Base-by-base conservation (phyloP, 225 moss, liverwort and hornwort genomes). In the Pseudoscleropodium purum region DNA sequence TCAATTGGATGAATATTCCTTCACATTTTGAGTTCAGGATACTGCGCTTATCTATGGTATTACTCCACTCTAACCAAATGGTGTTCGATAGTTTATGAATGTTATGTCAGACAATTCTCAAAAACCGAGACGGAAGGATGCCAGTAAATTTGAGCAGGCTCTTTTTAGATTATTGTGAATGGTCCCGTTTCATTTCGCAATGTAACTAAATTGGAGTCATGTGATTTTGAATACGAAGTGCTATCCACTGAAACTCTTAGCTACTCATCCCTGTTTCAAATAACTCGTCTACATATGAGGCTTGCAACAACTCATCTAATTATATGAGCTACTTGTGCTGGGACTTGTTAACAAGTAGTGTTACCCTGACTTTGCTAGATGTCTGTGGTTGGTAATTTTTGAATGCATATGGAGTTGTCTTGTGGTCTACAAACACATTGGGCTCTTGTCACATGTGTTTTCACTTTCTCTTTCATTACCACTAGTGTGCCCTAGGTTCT, bases 1-100 rank as follows among this genome's bases (percentile, higher is more conserved):
- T 89, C n/a, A 89, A 85, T 85, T 87, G 82, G 82, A 87, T 89
- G 65, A 77, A 81, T 81, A 89, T 69, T 51, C 79, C 70, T 78
- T 89, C 63, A 30, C 72, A 18, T 88, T 49, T 51, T 62, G 39
- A 72, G 39, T 79, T 80, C 60, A 70, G 87, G 81, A 69, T 70
- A 81, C 29, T 70, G 57, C 67, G 54, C 33, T 27, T 36, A 36
- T 60, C 37, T 57, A 79, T 36, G 69, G 18, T 34, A 43, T 57
- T 79, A 43, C 60, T 69, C 49, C 81, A 29, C 54, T 54, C 14
- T 52, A 39, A 41, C 13, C 24, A 39, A 66, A 56, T 79, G 56
- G 26, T 56, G 87, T 54, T 87, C n/a, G 67, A 51, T 57, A 79
- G 57, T 80, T 87, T 47, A 37, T 57, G 69, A 87, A 60, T 70